phyloP scores from a whole-genome alignment of 768 basidiomycete genomes.

The Hirschioporus abietinus region DNA sequence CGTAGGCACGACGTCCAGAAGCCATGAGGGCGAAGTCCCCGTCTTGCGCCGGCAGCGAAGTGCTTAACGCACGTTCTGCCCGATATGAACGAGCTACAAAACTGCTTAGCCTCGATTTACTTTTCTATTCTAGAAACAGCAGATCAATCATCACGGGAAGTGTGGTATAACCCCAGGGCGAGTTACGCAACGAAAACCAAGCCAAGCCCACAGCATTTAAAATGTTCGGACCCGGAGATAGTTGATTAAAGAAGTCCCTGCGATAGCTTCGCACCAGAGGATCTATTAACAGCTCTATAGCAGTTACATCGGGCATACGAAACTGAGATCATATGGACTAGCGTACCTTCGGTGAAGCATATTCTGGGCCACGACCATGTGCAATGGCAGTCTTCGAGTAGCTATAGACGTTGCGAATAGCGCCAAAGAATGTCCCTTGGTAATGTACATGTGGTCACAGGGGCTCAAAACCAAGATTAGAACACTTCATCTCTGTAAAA shows the following conservation, averaged over 20 bases:
- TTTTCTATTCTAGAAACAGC: background rate
- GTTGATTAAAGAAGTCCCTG: background rate
- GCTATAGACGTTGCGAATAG: background rate
- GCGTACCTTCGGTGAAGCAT: background rate
- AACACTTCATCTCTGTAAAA: background rate
- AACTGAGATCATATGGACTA: background rate
- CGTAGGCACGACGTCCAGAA: background rate
- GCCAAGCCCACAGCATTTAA: background rate
- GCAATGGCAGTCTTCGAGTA: background rate
- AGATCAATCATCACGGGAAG: background rate
- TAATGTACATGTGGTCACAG: background rate
- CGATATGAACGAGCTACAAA: background rate
- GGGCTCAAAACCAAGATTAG: background rate
- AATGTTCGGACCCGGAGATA: background rate
- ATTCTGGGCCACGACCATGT: background rate
- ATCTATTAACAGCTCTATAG: background rate
- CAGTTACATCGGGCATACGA: background rate
- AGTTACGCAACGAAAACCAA: background rate
- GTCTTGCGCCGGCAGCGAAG: background rate
- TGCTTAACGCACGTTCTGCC: background rate
- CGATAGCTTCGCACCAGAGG: background rate
- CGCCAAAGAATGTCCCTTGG: background rate
- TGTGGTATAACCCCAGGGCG: background rate
- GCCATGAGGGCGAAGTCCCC: background rate
- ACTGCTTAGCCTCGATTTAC: background rate